These are phyloP conservation scores for Teratosphaeria epicoccoides DNA, from an alignment of 2,329 filamentous ascomycete species.

Conservation along the genomic window DNA sequence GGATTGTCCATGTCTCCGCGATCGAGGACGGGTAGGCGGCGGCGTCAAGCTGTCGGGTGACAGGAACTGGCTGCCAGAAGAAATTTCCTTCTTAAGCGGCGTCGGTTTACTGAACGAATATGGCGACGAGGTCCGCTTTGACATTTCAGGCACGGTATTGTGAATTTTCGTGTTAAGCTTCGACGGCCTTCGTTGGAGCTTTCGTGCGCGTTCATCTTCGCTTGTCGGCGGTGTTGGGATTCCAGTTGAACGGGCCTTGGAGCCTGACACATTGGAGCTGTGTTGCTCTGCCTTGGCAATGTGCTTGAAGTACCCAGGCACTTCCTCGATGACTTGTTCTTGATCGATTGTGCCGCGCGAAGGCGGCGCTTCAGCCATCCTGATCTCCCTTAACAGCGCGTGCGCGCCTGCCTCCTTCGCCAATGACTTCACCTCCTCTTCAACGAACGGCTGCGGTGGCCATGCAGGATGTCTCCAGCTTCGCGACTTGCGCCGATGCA, in stretches of 20 bases:
- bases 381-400: slow-evolving; percentile 20
- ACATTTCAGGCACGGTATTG: slow-evolving; percentile 29
- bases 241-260: slow-evolving; percentile 6
- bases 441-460: slow-evolving; percentile 55
- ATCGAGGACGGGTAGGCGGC: slow-evolving; percentile 13
- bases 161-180: slow-evolving; percentile 25
- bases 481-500: slow-evolving; percentile 13
- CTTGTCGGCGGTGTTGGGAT: slow-evolving; percentile 27
- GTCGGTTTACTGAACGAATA: slow-evolving; percentile 34
- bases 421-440: slow-evolving; percentile 56
- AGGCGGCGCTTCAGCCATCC: slow-evolving; percentile 44
- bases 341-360: slow-evolving; percentile 59
- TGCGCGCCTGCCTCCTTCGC: slow-evolving; percentile 47
- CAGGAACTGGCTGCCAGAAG: slow-evolving; percentile 33
- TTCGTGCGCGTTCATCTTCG: slow-evolving; percentile 27
- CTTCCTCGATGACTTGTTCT: slow-evolving; percentile 54
- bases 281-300: slow-evolving; percentile 43
- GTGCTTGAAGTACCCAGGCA: slow-evolving; percentile 25
- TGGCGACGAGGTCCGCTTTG: slow-evolving; percentile 33
- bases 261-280: slow-evolving; percentile 46
- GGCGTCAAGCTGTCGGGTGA: slow-evolving; percentile 41
- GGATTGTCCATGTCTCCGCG: slow-evolving; percentile 2
- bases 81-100: slow-evolving; percentile 22
- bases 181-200: slow-evolving; percentile 20
- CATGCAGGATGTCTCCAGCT: slow-evolving; percentile 25